These are phyloP conservation scores for Heteromeles arbutifolia DNA, from an alignment of 306 rosid species.

Conservation along the genomic window DNA sequence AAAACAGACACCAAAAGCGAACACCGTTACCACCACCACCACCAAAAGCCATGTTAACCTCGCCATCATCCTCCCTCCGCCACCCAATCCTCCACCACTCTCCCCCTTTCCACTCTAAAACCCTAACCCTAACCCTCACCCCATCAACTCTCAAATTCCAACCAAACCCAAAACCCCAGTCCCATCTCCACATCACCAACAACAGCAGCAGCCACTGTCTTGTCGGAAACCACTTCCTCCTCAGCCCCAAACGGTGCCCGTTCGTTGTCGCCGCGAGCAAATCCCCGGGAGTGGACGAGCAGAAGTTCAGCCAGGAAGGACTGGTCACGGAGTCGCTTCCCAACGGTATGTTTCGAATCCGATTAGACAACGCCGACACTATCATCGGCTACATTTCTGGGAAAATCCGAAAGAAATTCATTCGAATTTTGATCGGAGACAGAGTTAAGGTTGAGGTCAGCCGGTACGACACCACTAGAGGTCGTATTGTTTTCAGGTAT, in stretches of 20 bases:
- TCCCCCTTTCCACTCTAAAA: neutral
- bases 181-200: neutral
- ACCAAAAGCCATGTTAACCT: constrained; percentile 1
- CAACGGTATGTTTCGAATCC: constrained; percentile 48
- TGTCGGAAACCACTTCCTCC: neutral
- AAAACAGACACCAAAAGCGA: neutral
- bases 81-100: constrained; percentile 2
- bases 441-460: constrained; percentile 51
- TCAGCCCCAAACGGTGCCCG: constrained; percentile 1
- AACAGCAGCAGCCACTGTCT: neutral
- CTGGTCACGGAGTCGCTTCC: constrained; percentile 44
- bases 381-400: constrained; percentile 52
- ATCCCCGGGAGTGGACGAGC: constrained; percentile 33
- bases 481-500: constrained; percentile 38
- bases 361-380: constrained; percentile 40
- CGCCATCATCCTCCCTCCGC: neutral
- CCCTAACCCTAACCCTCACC: neutral
- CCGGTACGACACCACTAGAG: constrained; percentile 46
- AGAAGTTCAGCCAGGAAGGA: constrained; percentile 44
- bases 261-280: constrained; percentile 19
- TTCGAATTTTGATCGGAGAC: constrained; percentile 48
- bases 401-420: constrained; percentile 49
- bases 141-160: neutral
- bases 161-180: neutral
- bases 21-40: neutral